A percentile compares a stretch with the other conserved stretches of the same genome.
phyloP scores from a whole-genome alignment of 768 basidiomycete species.

The Pluteus cervinus region DNA sequence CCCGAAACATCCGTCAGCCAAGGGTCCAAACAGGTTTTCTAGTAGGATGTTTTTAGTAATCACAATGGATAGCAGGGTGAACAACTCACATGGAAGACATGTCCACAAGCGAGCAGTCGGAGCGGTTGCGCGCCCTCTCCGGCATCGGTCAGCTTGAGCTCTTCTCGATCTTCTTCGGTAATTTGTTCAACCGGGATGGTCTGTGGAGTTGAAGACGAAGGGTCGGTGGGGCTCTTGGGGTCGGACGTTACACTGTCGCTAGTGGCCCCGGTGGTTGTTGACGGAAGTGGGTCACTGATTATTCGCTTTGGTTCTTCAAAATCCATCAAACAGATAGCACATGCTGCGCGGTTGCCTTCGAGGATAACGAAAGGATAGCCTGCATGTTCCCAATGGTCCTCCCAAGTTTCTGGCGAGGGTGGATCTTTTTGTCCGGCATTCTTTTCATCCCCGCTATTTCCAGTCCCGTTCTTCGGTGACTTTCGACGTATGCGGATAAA shows the following conservation, averaged over 20 bases:
- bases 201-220: constrained; percentile 12
- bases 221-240: neutral
- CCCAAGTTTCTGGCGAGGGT: constrained; percentile 59
- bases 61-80: neutral
- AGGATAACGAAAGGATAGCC: constrained; percentile 79
- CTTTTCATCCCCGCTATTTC: constrained; percentile 3
- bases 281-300: constrained; percentile 7
- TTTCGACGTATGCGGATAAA: constrained; percentile 51
- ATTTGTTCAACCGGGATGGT: constrained; percentile 27
- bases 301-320: constrained; percentile 65
- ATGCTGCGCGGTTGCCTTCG: constrained; percentile 78
- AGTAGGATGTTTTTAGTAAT: constrained; percentile 9
- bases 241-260: neutral
- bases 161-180: constrained; percentile 32
- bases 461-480: constrained; percentile 14
- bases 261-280: neutral
- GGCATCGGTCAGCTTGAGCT: constrained; percentile 58
- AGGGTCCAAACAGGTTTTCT: constrained; percentile 88
- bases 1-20: constrained; percentile 85
- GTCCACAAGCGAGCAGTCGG: constrained; percentile 70
- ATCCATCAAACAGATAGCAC: constrained; percentile 81
- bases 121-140: constrained; percentile 75
- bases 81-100: constrained; percentile 81
- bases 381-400: constrained; percentile 71
- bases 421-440: constrained; percentile 8